These are phyloP conservation scores for Apiotrichum sp. DNA, from an alignment of 1,284 basidiomycete genomes.

Conservation along the genomic window DNA sequence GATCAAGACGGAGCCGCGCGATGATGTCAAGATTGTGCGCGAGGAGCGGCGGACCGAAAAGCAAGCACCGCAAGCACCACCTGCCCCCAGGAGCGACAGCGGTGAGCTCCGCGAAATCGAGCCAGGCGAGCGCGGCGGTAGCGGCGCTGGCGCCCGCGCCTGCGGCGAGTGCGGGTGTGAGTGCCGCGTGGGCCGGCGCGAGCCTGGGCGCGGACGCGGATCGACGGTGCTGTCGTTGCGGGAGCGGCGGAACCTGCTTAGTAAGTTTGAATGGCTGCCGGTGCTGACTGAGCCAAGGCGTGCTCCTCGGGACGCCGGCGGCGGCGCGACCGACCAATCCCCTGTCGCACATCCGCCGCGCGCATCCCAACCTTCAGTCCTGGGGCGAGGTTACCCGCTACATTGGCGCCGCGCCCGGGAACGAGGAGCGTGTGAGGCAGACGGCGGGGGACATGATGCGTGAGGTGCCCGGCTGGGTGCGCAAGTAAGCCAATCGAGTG, in stretches of 20 bases:
- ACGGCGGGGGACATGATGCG: slow-evolving; percentile 5
- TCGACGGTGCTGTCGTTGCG: not conserved
- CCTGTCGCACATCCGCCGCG: not conserved
- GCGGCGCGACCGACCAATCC: not conserved
- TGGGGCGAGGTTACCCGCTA: slow-evolving; percentile 6
- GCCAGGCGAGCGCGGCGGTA: too few species aligned
- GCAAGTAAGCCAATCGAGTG: not conserved
- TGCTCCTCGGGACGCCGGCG: not conserved
- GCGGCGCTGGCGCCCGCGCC: too few species aligned
- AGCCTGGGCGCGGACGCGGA: not conserved
- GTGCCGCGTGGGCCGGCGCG: too few species aligned
- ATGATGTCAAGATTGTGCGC: too few species aligned
- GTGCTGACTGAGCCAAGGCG: not conserved
- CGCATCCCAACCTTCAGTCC: not conserved
- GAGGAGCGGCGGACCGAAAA: too few species aligned
- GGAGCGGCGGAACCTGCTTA: not conserved
- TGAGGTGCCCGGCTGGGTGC: too few species aligned
- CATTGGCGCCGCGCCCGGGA: slow-evolving; percentile 4
- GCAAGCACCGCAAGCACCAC: too few species aligned
- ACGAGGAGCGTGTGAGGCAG: slow-evolving; percentile 12
- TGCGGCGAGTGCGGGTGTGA: too few species aligned
- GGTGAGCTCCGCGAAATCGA: too few species aligned
- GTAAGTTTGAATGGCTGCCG: not conserved
- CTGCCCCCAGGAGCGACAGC: too few species aligned
- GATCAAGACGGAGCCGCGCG: too few species aligned